Evolutionary conservation across 2,329 filamentous ascomycete species (phyloP).

Genomic region (Aquanectria penicillioides): DNA sequence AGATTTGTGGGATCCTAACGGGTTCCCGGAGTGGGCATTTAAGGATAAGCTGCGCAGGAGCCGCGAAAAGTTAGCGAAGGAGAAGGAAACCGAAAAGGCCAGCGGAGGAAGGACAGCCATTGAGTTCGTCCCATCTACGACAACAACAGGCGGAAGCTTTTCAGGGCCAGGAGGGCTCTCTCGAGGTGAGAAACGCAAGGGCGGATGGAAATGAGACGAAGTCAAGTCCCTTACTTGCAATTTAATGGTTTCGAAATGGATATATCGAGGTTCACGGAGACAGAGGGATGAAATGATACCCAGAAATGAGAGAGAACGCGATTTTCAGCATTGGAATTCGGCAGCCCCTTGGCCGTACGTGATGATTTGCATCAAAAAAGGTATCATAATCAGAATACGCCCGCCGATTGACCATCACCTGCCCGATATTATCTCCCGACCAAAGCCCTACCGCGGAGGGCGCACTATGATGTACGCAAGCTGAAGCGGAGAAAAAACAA

Average conservation of each 20-base stretch:
- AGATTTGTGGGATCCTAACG: conserved; percentile 67
- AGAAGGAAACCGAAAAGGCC: conserved; percentile 55
- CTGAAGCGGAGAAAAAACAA: conserved; percentile 2
- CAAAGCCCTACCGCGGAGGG: not conserved
- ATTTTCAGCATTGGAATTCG: conserved; percentile 23
- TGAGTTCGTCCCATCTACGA: conserved; percentile 59
- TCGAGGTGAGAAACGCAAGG: conserved; percentile 47
- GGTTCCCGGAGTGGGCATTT: conserved; percentile 65
- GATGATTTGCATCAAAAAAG: conserved; percentile 37
- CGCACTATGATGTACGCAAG: not conserved
- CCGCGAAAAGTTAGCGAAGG: conserved; percentile 57
- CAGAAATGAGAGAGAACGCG: conserved; percentile 23
- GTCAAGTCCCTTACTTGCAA: not conserved
- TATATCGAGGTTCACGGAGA: not conserved
- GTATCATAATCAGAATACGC: conserved; percentile 45
- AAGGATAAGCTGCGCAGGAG: conserved; percentile 59
- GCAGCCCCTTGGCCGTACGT: conserved; percentile 23
- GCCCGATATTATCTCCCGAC: conserved; percentile 25
- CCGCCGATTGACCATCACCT: conserved; percentile 27
- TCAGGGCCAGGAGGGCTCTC: conserved; percentile 35
- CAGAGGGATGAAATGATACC: conserved; percentile 10
- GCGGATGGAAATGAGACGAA: conserved; percentile 45
- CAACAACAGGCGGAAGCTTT: conserved; percentile 32
- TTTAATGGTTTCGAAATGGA: not conserved
- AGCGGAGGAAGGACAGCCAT: conserved; percentile 54